These are phyloP conservation scores for Paramecium sexaurelia DNA, from an alignment of 73 alveolate genomes.

Conservation along the genomic window DNA sequence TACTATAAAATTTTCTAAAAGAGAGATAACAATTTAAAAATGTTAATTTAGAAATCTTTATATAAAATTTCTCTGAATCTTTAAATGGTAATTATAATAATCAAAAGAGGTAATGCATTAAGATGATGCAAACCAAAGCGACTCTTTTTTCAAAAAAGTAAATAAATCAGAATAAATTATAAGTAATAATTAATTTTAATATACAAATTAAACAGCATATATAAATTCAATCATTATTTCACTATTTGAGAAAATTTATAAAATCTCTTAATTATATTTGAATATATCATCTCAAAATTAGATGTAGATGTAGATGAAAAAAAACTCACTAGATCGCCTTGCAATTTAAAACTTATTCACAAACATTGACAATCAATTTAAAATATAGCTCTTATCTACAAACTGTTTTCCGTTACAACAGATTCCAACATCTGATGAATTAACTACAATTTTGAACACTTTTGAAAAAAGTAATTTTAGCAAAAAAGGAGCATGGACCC, in stretches of 20 bases:
- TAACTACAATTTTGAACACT: neutral
- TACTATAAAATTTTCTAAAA: too few relatives aligned
- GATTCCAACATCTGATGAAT: neutral
- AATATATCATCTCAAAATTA: neutral
- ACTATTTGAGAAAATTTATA: neutral
- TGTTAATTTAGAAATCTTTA: neutral
- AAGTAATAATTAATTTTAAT: neutral
- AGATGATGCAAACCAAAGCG: neutral
- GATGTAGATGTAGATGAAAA: neutral
- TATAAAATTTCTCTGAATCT: neutral
- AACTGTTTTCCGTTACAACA: neutral
- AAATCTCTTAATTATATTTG: neutral
- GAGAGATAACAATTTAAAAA: neutral
- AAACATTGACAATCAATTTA: neutral
- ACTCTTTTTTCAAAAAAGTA: neutral
- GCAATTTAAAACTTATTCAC: neutral
- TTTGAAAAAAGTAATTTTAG: neutral
- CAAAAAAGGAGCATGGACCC: conserved; percentile 4
- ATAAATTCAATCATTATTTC: neutral
- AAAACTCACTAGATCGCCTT: neutral
- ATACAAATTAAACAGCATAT: neutral
- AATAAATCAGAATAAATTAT: neutral
- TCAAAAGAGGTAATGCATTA: neutral
- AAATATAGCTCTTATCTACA: neutral
- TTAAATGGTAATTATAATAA: neutral